Base-by-base conservation (phyloP, 2,329 filamentous ascomycete species). In the Leptographium galeiforme region DNA sequence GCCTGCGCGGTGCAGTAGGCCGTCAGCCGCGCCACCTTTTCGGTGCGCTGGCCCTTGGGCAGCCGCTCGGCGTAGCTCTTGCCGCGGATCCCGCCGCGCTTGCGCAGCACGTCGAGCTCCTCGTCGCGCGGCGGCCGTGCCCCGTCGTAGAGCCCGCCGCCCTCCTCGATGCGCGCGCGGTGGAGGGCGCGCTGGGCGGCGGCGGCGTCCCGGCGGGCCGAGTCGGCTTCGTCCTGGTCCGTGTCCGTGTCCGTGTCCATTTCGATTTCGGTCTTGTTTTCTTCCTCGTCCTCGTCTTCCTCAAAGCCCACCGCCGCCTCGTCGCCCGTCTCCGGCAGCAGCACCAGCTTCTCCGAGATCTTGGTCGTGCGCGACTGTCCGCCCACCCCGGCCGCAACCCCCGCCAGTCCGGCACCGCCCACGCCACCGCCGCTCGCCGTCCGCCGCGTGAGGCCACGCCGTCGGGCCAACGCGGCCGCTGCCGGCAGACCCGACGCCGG, bases 1-100 rank as follows among this genome's bases (percentile, higher is more conserved):
- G 86, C 87, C 67, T 96, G 88, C 0, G 93, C 91, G 0, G 89
- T 97, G 67, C 91, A 97, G 68, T 97, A 98, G 12, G 93, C 93
- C 54, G 93, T 98, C 53, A 97, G 80, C 56, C 93, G 79, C 36
- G 91, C 84, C 56, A 98, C 73, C 68, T 93, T 93, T 61, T 95
- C 88, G 13, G 87, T 85, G 53, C 93, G 77, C 64, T 91, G 82
- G 25, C 85, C 78, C 69, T 98, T 98, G 46, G 93, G 89, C 56
- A 97, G 69, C 49, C 93, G 79, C 70, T 98, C 93, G 7, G 93
- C 93, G 68, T 95, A 95, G 64, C 87, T 95, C 73, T 95, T 97
- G 52, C 89, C 79, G 50, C 70, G 75, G 55, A 74, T 79, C 53
- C 73, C 81, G 60, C 77, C 86, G 55, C 76, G 71, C 65, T 78